phyloP scores from a whole-genome alignment of 192 early-diverging fungal species.

The Geranomyces variabilis region DNA sequence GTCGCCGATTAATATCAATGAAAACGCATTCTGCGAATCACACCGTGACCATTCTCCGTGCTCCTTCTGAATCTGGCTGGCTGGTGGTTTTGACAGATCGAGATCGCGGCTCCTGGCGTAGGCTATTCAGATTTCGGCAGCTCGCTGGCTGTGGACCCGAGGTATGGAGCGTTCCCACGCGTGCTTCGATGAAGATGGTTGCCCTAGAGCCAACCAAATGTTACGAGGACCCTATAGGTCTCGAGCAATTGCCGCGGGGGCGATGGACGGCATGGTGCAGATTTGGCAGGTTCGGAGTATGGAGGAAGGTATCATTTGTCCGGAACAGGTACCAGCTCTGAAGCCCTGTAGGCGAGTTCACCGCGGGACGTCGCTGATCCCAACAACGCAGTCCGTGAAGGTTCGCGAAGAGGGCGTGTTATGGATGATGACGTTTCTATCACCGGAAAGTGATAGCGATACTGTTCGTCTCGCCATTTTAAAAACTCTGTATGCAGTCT shows the following conservation, averaged over 20 bases:
- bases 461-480: conserved; percentile 7
- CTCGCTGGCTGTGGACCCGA: conserved; percentile 42
- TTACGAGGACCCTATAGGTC: conserved; percentile 12
- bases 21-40: too few species aligned
- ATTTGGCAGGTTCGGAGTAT: conserved; percentile 17
- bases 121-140: conserved; percentile 31
- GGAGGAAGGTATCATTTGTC: background rate
- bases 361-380: background rate
- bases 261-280: background rate
- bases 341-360: too few species aligned
- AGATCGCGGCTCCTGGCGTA: conserved; percentile 32
- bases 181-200: background rate
- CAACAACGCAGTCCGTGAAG: conserved; percentile 4
- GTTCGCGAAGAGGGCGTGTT: conserved; percentile 29
- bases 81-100: conserved; percentile 22
- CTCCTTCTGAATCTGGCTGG: too few species aligned
- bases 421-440: conserved; percentile 22
- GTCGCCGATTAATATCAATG: too few species aligned
- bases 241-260: conserved; percentile 38
- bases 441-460: conserved; percentile 1
- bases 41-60: too few species aligned
- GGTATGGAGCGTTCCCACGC: conserved; percentile 16
- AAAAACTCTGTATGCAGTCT: conserved; percentile 17
- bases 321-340: background rate
- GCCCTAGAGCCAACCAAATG: background rate